Evolutionary conservation across 495 filamentous ascomycete species (phyloP), one percentile per base, ranked within the genome.

Genomic region (Penicillium pancosmium): DNA sequence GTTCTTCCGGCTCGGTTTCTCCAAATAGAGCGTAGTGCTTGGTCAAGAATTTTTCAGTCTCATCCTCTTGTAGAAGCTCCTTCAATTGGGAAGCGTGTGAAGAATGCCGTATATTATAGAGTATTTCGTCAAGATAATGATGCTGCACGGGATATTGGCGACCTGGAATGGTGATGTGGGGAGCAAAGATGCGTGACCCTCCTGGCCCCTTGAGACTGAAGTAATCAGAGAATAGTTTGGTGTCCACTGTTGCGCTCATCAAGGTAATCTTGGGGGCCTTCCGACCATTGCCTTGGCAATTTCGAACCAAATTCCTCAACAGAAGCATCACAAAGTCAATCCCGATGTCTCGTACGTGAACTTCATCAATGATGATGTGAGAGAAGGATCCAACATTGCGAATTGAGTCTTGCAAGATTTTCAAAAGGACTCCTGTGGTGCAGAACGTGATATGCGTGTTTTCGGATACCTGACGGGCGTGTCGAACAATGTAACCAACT

Each of bases 241-340:
- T 76, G 60, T 85, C 76, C 59, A 86, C 68, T 3, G 85, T 85
- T 13, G 84, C 85, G 66, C 81, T 84, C 84, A 86, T 86, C 23
- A 86, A 70, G 10, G 84, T 72, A 25, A 87, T 68, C 62, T 80
- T 82, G 5, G 84, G 82, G 23, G 66, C 67, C 11, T 65, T 57
- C 52, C 73, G 70, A 9, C 75, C 73, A n/a, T 52, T 57, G 7
- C 34, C 54, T 55, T 54, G 64, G 34, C 80, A 71, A 16, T 74
- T 59, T 23, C 70, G 62, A 16, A 84, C 65, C 21, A 68, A 66
- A 19, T 75, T 77, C 62, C 82, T 86, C 27, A 86, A 59, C 19
- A 83, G 61, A 41, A 84, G 75, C 64, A 87, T 74, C 16, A 84
- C 68, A 55, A 85, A 79, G 59, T 87, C 84, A 34, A 84, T 81